A percentile compares a stretch with the other conserved stretches of the same genome.
phyloP scores from a whole-genome alignment of 768 basidiomycete species.

The Boletus huronensis region DNA sequence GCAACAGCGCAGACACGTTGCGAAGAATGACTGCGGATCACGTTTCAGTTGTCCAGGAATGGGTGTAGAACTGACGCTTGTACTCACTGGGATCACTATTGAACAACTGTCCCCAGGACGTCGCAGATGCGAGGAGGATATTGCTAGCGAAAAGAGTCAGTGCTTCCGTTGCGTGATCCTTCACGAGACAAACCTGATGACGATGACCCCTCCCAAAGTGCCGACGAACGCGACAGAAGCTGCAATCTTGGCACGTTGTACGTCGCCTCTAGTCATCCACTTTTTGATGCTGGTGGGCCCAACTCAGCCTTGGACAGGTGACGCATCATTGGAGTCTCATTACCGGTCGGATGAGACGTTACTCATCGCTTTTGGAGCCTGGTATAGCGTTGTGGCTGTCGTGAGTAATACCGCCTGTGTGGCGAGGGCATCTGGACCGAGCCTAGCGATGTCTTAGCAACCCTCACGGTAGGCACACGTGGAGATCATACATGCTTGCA shows the following conservation, averaged over 20 bases:
- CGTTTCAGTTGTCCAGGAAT: background rate
- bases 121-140: slow-evolving; percentile 42
- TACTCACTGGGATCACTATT: slow-evolving; percentile 47
- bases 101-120: slow-evolving; percentile 57
- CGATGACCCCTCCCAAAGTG: slow-evolving; percentile 15
- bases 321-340: slow-evolving; percentile 2
- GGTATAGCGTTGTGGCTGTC: slow-evolving; percentile 22
- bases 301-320: background rate
- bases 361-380: slow-evolving; percentile 20
- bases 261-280: slow-evolving; percentile 20
- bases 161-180: background rate
- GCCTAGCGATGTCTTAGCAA: slow-evolving; percentile 11
- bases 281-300: slow-evolving; percentile 17
- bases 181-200: slow-evolving; percentile 4
- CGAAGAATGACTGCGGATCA: slow-evolving; percentile 36
- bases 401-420: slow-evolving; percentile 26
- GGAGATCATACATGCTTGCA: slow-evolving; percentile 23
- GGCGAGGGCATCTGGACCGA: slow-evolving; percentile 23
- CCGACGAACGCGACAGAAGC: slow-evolving; percentile 13
- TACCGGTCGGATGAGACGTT: slow-evolving; percentile 26
- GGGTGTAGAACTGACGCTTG: background rate
- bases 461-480: background rate
- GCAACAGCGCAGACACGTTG: slow-evolving; percentile 50
- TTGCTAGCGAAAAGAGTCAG: slow-evolving; percentile 26
- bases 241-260: slow-evolving; percentile 18